Evolutionary conservation across 1,284 basidiomycete genomes (phyloP), one percentile per base, ranked within the genome.

Genomic region (Melampsora larici-populina): DNA sequence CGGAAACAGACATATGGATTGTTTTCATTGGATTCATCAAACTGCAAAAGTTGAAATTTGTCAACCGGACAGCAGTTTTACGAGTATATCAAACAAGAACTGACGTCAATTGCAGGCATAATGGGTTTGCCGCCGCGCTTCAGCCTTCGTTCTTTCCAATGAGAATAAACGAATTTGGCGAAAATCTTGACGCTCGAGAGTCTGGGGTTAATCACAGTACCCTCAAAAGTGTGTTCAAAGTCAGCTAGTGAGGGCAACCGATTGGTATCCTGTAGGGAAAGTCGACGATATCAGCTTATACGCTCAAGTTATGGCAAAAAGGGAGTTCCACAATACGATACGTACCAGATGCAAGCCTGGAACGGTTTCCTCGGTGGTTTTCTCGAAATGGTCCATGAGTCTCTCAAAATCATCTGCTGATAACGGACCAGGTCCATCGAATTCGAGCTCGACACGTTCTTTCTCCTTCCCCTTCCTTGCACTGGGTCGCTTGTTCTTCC

Each of bases 1-100:
- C 97, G 90, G 88, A 99, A 99, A 85, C 97, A 99, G 70, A 98
- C 93, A 81, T 98, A 99, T 0, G 97, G 97, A 82, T 98, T 94
- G 79, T 93, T 94, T 71, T 91, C 90, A 84, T 97, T 96, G 49
- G 91, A 88, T 85, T 98, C 96, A 84, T 99, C 94, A 80, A 89
- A 90, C 92, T 94, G 81, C 1, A 79, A 43, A 82, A 82, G 60
- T 24, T 36, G 24, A 29, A 2, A 24, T 7, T 49, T 4, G 29
- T 68, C 51, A 15, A 24, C 79, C 43, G 65, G 71, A 84, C 84
- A 84, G 84, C 82, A 36, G 79, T 17, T 81, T 81, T 68, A 18
- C 67, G 29, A 36, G 36, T 67, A 80, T 60, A 40, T 62, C 36
- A n/a, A 49, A 69, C 4, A 6, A 40, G n/a, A 24, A 84, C 89